Base-by-base conservation (phyloP, 768 basidiomycete species). In the Candolleomyces aberdarensis region DNA sequence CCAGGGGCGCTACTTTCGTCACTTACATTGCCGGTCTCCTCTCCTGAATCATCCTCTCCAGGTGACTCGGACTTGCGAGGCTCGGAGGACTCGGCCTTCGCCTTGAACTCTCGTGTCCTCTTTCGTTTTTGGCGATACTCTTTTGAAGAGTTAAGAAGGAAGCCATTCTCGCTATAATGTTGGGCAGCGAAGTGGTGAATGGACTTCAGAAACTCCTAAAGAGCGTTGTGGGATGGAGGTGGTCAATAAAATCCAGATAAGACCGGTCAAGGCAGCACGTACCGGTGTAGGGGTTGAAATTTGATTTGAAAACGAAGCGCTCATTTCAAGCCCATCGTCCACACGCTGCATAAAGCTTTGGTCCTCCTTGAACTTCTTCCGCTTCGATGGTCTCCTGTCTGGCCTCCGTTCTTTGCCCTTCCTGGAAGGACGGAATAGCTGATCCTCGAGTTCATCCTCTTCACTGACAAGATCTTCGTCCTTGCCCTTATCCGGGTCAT, bases 101-200 rank as follows among this genome's bases (percentile, higher is more conserved):
- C 36, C 39, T 61, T 53, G 10, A 47, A 10, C 22, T 57, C 60
- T 53, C 59, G 46, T 58, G 69, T 73, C 55, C 64, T 67, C 64
- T 75, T 84, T 69, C 71, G 78, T 65, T 73, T 74, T 60, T 68
- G 73, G 13, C 84, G 80, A 61, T 76, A 82, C 46, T 80, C 70
- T 57, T 76, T 78, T 15, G 81, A 74, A 11, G 72, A 75, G 62
- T 90, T 80, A 19, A 77, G 72, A 2, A 91, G 70, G 63, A 90
- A 81, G 0, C 85, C 88, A 58, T 79, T 76, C 63, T 85, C 84
- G 20, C 75, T 74, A 64, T 91, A 93, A 68, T 87, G 87, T 32
- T 69, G 69, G 57, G 70, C 74, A 22, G 82, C 76, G 59, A 78
- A 78, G 61, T 77, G 72, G 63, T 83, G 83, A 26, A 84, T 79